Percentiles rank a stretch among this genome's conserved stretches.
These are phyloP conservation scores for Escallonia rubra DNA, from an alignment of 129 eudicot genomes.

Conservation along the genomic window DNA sequence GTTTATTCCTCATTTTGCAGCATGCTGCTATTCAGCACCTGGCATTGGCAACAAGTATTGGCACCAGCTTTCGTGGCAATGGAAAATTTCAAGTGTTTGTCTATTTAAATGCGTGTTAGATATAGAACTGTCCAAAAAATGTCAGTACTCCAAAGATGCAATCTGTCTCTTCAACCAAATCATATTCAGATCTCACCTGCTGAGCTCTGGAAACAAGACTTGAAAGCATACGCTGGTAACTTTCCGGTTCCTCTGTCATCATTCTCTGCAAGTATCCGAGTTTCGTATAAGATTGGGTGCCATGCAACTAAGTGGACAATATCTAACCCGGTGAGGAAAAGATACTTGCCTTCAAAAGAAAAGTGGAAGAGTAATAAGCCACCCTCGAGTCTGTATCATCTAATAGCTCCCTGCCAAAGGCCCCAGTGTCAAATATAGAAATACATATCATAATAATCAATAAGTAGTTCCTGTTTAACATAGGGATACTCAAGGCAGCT, in stretches of 20 bases:
- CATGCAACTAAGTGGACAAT: not conserved
- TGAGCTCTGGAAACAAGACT: constrained; percentile 96
- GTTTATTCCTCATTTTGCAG: not conserved
- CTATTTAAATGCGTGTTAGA: not conserved
- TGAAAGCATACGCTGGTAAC: constrained; percentile 87
- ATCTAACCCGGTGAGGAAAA: not conserved
- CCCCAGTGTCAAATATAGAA: not conserved
- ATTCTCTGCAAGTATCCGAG: constrained; percentile 61
- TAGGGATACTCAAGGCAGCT: no score
- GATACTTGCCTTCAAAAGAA: constrained; percentile 79
- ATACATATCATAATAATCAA: not conserved
- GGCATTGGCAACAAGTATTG: not conserved
- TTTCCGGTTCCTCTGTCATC: constrained; percentile 99
- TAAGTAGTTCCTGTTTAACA: constrained; percentile 6
- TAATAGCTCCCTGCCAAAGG: constrained; percentile 73
- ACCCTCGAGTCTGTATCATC: constrained; percentile 99
- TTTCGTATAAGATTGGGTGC: constrained; percentile 8
- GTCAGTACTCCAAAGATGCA: not conserved
- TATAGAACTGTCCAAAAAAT: not conserved
- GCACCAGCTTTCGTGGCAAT: not conserved
- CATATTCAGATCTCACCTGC: constrained; percentile 52
- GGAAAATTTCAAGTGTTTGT: not conserved
- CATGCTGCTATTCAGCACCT: not conserved
- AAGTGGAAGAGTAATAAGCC: constrained; percentile 94
- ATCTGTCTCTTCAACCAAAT: constrained; percentile 10